These are phyloP conservation scores for Takakia lepidozioides DNA, from an alignment of 225 moss, liverwort and hornwort species.

Conservation along the genomic window DNA sequence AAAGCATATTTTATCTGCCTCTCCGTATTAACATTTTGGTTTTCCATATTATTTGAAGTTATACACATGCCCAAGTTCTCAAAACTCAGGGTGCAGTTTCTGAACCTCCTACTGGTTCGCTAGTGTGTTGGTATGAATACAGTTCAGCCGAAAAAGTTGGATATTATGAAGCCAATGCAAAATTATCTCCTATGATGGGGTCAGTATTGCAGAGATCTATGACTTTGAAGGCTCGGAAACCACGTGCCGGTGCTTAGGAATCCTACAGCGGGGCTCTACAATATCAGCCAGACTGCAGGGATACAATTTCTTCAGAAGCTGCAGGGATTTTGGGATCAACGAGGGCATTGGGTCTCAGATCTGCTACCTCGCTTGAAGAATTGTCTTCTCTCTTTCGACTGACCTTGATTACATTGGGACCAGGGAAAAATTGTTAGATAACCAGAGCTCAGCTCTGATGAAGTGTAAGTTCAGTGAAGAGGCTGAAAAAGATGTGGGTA, in stretches of 20 bases:
- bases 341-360: slow-evolving; percentile 4
- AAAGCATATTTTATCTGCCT: too few relatives aligned
- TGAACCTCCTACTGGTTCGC: slow-evolving; percentile 77
- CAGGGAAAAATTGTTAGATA: slow-evolving; percentile 12
- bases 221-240: slow-evolving; percentile 61
- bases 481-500: too few relatives aligned
- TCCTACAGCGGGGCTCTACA: slow-evolving; percentile 13
- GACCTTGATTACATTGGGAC: slow-evolving; percentile 21
- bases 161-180: slow-evolving; percentile 70
- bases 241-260: slow-evolving; percentile 21
- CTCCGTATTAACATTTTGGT: too few relatives aligned
- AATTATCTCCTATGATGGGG: slow-evolving; percentile 26
- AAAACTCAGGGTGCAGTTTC: slow-evolving; percentile 86
- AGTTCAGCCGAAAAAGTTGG: slow-evolving; percentile 57
- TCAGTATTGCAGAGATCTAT: slow-evolving; percentile 77
- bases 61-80: slow-evolving; percentile 77
- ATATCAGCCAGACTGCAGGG: slow-evolving; percentile 32
- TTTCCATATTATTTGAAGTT: too few relatives aligned
- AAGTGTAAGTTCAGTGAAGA: too few relatives aligned
- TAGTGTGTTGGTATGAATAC: too few relatives aligned
- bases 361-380: slow-evolving; percentile 4
- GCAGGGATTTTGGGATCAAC: slow-evolving; percentile 2
- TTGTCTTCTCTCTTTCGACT: slow-evolving; percentile 15
- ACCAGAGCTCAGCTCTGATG: slow-evolving; percentile 47
- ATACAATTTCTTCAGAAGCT: slow-evolving; percentile 12